Evolutionary conservation across 2,329 filamentous ascomycete species (phyloP).

Genomic region (Botrytis squamosa): DNA sequence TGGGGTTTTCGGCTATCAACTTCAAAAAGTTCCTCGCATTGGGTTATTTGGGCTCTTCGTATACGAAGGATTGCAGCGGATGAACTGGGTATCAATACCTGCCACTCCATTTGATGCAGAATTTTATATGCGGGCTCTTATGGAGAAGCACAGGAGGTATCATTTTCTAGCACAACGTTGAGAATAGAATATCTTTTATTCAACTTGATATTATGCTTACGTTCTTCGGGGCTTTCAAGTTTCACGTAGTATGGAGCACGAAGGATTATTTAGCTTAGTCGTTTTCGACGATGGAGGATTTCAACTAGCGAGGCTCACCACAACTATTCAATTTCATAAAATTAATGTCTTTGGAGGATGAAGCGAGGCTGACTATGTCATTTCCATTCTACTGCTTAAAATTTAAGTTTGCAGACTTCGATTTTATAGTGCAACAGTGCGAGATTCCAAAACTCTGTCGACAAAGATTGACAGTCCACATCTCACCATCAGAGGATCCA

Average conservation of each 20-base stretch:
- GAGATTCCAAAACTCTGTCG: conserved; percentile 6
- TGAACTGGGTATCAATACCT: not conserved
- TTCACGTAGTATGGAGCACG: not conserved
- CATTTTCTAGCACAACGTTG: not conserved
- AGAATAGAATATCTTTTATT: not conserved
- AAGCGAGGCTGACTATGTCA: not conserved
- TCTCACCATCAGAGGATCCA: conserved; percentile 20
- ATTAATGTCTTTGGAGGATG: conserved; percentile 1
- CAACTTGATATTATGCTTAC: not conserved
- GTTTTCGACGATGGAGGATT: not conserved
- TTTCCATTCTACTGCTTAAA: not conserved
- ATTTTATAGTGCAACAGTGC: not conserved
- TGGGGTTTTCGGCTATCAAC: not conserved
- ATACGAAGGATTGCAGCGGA: not conserved
- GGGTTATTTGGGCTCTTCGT: not conserved
- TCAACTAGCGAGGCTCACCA: not conserved
- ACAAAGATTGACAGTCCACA: conserved; percentile 1
- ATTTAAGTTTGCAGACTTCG: not conserved
- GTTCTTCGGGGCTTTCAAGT: not conserved
- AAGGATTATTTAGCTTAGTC: not conserved
- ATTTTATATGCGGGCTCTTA: not conserved
- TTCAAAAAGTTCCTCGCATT: not conserved
- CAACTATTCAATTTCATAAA: not conserved
- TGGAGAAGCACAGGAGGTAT: not conserved
- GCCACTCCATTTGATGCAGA: not conserved